Percentiles rank a stretch among this genome's conserved stretches.
Evolutionary conservation across 2,329 filamentous ascomycete species (phyloP).

Genomic region (Penicillium sp.): DNA sequence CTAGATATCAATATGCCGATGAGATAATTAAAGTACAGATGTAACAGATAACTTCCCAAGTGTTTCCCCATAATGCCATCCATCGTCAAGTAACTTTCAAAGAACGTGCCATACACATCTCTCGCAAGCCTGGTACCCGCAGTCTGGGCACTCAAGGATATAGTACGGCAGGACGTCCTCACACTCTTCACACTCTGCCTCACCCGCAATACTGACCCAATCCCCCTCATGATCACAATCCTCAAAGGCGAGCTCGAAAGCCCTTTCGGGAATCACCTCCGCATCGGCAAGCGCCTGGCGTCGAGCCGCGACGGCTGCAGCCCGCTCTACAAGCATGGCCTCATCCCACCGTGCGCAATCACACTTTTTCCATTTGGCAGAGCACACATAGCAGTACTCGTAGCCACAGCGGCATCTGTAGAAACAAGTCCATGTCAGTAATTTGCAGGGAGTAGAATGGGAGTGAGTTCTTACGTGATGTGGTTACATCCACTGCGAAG

Average conservation of each 20-base stretch:
- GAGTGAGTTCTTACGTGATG: slow-evolving; percentile 31
- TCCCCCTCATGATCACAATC: not conserved
- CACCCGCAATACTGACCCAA: not conserved
- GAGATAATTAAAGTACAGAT: too few relatives aligned
- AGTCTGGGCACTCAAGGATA: not conserved
- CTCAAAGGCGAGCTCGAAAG: not conserved
- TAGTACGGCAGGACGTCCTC: not conserved
- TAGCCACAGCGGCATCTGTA: slow-evolving; percentile 31
- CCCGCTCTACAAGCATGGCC: not conserved
- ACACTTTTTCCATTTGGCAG: slow-evolving; percentile 29
- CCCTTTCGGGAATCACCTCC: not conserved
- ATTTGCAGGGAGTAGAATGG: not conserved
- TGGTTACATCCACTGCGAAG: slow-evolving; percentile 35
- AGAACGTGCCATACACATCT: too few relatives aligned
- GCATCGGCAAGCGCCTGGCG: not conserved
- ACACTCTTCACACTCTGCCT: not conserved
- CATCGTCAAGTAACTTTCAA: too few relatives aligned
- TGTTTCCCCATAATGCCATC: too few relatives aligned
- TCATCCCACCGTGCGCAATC: slow-evolving; percentile 26
- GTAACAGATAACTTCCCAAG: too few relatives aligned
- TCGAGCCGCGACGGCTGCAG: too few relatives aligned
- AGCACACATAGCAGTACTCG: slow-evolving; percentile 37
- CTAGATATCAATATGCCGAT: too few relatives aligned
- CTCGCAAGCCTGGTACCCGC: not conserved
- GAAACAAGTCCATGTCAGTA: not conserved